phyloP scores from a whole-genome alignment of 495 filamentous ascomycete species.

The Xylaria intraflava region DNA sequence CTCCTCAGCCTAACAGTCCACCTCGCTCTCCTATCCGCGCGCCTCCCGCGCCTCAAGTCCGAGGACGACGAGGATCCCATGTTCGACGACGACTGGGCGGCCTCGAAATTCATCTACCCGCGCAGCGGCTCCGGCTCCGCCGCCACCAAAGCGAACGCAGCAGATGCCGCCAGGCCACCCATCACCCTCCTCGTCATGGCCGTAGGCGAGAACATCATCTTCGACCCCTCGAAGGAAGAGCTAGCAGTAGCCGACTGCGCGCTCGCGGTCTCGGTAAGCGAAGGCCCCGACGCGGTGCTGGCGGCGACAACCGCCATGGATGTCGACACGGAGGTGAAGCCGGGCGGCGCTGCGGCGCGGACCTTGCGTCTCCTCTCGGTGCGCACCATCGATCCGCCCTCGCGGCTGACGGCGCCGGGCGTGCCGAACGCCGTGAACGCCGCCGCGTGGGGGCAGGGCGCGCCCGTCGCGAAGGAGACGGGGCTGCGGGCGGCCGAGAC shows the following conservation, averaged over 20 bases:
- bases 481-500: slow-evolving; percentile 43
- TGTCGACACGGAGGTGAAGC: slow-evolving; percentile 18
- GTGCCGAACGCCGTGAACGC: slow-evolving; percentile 63
- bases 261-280: slow-evolving; percentile 66
- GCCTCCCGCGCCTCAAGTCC: slow-evolving; percentile 75
- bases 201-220: slow-evolving; percentile 82
- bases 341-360: slow-evolving; percentile 10
- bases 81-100: slow-evolving; percentile 97
- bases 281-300: slow-evolving; percentile 9
- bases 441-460: slow-evolving; percentile 44
- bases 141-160: neutral
- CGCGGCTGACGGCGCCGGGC: slow-evolving; percentile 51
- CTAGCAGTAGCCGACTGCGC: slow-evolving; percentile 85
- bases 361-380: slow-evolving; percentile 52
- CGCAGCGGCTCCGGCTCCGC: slow-evolving; percentile 7
- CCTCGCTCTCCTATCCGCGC: slow-evolving; percentile 85
- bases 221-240: slow-evolving; percentile 86
- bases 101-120: slow-evolving; percentile 68
- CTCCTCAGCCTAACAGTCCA: slow-evolving; percentile 89
- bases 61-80: slow-evolving; percentile 89
- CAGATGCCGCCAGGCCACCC: slow-evolving; percentile 50
- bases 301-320: slow-evolving; percentile 14
- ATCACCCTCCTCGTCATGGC: slow-evolving; percentile 84
- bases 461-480: slow-evolving; percentile 36
- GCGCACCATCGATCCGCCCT: slow-evolving; percentile 61